Evolutionary conservation across 495 filamentous ascomycete species (phyloP).

Genomic region (Aspergillus steynii): DNA sequence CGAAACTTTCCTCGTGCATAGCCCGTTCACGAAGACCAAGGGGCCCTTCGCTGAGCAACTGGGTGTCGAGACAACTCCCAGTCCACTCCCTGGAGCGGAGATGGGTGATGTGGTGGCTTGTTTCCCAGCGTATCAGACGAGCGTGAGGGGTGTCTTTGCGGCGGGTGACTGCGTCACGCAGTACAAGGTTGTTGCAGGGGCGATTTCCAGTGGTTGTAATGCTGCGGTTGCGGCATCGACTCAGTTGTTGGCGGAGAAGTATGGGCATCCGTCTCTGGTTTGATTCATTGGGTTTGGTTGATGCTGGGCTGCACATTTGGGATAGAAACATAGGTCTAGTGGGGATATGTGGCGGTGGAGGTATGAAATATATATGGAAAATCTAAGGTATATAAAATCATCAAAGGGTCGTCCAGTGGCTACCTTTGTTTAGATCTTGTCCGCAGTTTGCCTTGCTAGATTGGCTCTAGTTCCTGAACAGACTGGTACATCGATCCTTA

Average conservation of each 20-base stretch:
- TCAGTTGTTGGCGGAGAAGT: constrained; percentile 7
- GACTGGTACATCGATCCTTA: too few species aligned
- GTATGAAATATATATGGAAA: too few species aligned
- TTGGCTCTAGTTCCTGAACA: too few species aligned
- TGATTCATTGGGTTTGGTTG: not conserved
- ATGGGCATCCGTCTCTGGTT: constrained; percentile 4
- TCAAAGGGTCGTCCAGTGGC: too few species aligned
- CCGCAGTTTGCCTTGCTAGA: too few species aligned
- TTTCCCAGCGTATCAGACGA: constrained; percentile 23
- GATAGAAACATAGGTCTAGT: too few species aligned
- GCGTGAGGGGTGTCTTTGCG: constrained; percentile 5
- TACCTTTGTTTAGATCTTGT: too few species aligned
- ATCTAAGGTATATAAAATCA: too few species aligned
- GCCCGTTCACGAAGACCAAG: constrained; percentile 15
- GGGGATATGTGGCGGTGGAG: too few species aligned
- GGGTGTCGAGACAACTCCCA: constrained; percentile 26
- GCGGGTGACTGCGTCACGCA: constrained; percentile 2
- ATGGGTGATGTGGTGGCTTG: constrained; percentile 30
- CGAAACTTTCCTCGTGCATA: constrained; percentile 11
- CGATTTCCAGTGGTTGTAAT: constrained; percentile 4
- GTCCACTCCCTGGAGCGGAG: not conserved
- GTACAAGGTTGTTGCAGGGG: constrained; percentile 3
- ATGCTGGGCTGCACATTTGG: too few species aligned
- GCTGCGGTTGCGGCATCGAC: constrained; percentile 3
- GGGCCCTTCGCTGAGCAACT: constrained; percentile 32